Conservation (phyloP, 108 stramenopile genomes). For the Conticribra weissflogii region DNA sequence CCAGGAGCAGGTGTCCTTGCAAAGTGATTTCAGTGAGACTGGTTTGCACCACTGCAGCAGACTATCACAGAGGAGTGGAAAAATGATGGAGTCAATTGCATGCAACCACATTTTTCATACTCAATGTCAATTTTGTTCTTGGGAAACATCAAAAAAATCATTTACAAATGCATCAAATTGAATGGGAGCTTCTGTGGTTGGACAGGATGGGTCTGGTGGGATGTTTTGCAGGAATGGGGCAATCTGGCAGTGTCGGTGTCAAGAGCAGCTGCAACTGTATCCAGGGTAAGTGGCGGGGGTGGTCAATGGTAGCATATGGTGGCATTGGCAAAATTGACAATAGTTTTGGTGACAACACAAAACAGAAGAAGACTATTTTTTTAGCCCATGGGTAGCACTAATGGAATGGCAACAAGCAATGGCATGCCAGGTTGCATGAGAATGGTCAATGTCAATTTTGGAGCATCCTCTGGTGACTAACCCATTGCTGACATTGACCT, state of each 20-base stretch:
- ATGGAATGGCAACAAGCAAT: constrained; percentile 28
- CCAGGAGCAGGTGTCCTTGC: constrained; percentile 10
- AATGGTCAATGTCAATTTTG: constrained; percentile 16
- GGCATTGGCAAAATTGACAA: constrained; percentile 26
- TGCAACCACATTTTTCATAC: constrained; percentile 6
- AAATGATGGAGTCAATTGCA: constrained; percentile 14
- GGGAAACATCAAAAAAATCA: background rate
- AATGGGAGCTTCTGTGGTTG: no score
- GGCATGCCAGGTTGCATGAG: background rate
- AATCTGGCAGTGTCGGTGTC: background rate
- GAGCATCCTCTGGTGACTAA: constrained; percentile 24
- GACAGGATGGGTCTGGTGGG: background rate
- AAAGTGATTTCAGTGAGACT: constrained; percentile 15
- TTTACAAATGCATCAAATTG: background rate
- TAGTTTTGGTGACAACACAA: constrained; percentile 41
- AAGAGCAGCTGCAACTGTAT: constrained; percentile 2
- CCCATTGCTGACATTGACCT: constrained; percentile 25
- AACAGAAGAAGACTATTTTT: constrained; percentile 34
- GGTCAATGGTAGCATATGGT: background rate
- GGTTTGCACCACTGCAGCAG: background rate
- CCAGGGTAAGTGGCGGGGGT: background rate
- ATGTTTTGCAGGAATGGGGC: background rate
- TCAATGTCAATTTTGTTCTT: background rate
- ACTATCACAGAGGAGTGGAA: background rate
- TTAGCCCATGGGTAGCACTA: constrained; percentile 39